phyloP scores from a whole-genome alignment of 2,329 filamentous ascomycete species.

The Nemania bipapillata region DNA sequence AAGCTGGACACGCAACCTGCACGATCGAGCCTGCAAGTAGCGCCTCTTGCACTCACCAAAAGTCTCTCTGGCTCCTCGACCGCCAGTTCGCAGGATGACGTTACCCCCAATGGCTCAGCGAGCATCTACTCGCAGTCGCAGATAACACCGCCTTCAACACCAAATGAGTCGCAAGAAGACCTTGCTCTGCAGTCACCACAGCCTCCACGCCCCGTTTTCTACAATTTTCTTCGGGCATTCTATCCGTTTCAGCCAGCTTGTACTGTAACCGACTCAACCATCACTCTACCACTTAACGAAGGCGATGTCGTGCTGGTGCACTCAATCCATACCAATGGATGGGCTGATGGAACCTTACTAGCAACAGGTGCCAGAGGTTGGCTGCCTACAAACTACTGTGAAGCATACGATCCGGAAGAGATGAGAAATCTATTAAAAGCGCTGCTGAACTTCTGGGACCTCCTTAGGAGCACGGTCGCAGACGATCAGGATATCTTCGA shows the following conservation, averaged over 20 bases:
- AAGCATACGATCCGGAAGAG: slow-evolving; percentile 88
- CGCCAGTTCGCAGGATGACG: slow-evolving; percentile 46
- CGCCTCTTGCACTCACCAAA: slow-evolving; percentile 67
- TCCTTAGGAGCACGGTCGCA: slow-evolving; percentile 80
- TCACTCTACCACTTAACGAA: slow-evolving; percentile 87
- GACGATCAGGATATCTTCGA: slow-evolving; percentile 82
- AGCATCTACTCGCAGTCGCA: slow-evolving; percentile 65
- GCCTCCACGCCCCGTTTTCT: slow-evolving; percentile 74
- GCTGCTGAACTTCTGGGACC: slow-evolving; percentile 90
- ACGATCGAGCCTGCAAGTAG: slow-evolving; percentile 70
- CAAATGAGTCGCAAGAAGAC: slow-evolving; percentile 73
- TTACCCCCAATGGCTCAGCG: slow-evolving; percentile 47
- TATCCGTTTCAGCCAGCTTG: slow-evolving; percentile 88
- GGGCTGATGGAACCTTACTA: slow-evolving; percentile 94
- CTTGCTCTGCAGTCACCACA: slow-evolving; percentile 58
- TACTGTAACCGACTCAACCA: slow-evolving; percentile 81
- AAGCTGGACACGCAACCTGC: slow-evolving; percentile 61
- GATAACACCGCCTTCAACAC: slow-evolving; percentile 81
- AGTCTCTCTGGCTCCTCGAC: slow-evolving; percentile 48
- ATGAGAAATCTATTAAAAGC: slow-evolving; percentile 87
- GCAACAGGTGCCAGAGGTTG: slow-evolving; percentile 88
- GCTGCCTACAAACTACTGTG: slow-evolving; percentile 98
- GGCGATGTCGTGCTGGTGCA: slow-evolving; percentile 94
- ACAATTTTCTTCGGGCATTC: slow-evolving; percentile 94
- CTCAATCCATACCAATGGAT: slow-evolving; percentile 96